phyloP scores from a whole-genome alignment of 2,329 filamentous ascomycete species.

The Aspergillus unguis region DNA sequence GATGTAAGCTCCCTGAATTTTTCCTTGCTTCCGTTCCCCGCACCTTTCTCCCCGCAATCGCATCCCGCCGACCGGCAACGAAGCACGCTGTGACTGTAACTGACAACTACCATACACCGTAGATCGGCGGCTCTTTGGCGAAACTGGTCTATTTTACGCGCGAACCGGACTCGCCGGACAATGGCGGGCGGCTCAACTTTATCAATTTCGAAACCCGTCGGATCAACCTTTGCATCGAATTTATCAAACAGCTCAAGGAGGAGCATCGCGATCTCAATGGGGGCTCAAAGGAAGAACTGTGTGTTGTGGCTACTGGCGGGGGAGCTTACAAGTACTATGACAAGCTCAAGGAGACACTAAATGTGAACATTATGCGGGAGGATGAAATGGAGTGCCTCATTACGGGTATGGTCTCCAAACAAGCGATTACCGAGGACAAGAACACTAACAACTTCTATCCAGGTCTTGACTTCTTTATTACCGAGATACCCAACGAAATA shows the following conservation, averaged over 20 bases:
- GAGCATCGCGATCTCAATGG: constrained; percentile 77
- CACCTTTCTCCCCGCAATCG: constrained; percentile 32
- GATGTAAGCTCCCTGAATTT: constrained; percentile 63
- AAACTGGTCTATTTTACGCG: constrained; percentile 98
- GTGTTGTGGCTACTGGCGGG: constrained; percentile 92
- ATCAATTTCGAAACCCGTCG: constrained; percentile 93
- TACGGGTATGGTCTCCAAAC: constrained; percentile 59
- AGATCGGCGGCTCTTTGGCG: constrained; percentile 93
- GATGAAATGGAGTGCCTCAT: constrained; percentile 99
- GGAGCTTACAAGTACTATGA: constrained; percentile 98
- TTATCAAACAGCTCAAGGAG: constrained; percentile 79
- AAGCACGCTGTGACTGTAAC: constrained; percentile 1
- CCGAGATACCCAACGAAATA: constrained; percentile 92
- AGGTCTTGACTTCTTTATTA: constrained; percentile 98
- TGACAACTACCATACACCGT: constrained; percentile 9
- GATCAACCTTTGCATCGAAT: constrained; percentile 90
- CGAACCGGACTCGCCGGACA: constrained; percentile 72
- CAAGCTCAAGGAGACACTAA: constrained; percentile 75
- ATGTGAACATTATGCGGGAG: constrained; percentile 83
- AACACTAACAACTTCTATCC: constrained; percentile 8
- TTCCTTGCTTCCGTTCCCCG: constrained; percentile 26
- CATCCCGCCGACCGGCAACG: constrained; percentile 8
- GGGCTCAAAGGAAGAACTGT: constrained; percentile 65
- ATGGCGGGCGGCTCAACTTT: constrained; percentile 89
- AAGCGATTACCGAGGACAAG: too few relatives aligned